phyloP scores from a whole-genome alignment of 148 eudicot genomes.

The Fagopyrum homotropicum region DNA sequence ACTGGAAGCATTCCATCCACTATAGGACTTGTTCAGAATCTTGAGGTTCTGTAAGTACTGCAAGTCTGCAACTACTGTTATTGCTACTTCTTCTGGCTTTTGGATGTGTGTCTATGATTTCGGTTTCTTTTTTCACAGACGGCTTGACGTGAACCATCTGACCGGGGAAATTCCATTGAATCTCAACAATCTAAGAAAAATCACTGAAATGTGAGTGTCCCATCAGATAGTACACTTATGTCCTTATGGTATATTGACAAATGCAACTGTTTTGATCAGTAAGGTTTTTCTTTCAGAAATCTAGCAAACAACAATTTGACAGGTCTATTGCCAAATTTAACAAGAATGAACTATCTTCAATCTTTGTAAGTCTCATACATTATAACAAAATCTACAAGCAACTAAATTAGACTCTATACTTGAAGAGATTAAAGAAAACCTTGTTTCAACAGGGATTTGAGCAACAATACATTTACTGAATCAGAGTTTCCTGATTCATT shows the following conservation, averaged over 20 bases:
- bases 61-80: not conserved
- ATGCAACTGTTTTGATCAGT: not conserved
- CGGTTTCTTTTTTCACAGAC: slow-evolving; percentile 32
- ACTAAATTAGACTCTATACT: not conserved
- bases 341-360: too few relatives aligned
- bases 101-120: not conserved
- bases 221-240: not conserved
- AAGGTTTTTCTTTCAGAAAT: slow-evolving; percentile 34
- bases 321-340: slow-evolving; percentile 25
- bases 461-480: slow-evolving; percentile 36
- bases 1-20: slow-evolving; percentile 65
- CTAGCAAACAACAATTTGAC: slow-evolving; percentile 59
- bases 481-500: slow-evolving; percentile 53
- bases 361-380: too few relatives aligned
- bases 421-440: not conserved
- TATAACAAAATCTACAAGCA: not conserved
- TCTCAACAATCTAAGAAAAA: slow-evolving; percentile 69
- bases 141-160: slow-evolving; percentile 70
- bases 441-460: slow-evolving; percentile 60
- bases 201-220: slow-evolving; percentile 60
- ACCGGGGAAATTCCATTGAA: slow-evolving; percentile 53
- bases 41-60: slow-evolving; percentile 82
- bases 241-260: too few relatives aligned
- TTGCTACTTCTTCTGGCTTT: not conserved
- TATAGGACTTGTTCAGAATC: slow-evolving; percentile 61